Evolutionary conservation across 73 alveolate species (phyloP).

Genomic region (Paramecium sexaurelia): DNA sequence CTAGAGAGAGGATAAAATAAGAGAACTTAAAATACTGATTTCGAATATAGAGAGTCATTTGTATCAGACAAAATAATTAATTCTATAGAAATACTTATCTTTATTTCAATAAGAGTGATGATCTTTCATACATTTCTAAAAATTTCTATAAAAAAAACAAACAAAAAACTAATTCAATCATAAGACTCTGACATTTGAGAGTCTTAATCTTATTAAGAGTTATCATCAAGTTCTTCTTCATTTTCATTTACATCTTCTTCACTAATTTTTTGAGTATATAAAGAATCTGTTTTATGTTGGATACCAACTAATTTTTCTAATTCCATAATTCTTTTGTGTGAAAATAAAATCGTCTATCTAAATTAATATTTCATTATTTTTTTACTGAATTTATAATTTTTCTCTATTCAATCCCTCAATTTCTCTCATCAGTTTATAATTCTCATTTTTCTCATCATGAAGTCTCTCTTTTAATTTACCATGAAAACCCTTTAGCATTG

Average conservation of each 20-base stretch:
- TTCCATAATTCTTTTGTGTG: slow-evolving; percentile 5
- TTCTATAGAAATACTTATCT: slow-evolving; percentile 31
- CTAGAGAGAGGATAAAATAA: not conserved
- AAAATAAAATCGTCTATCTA: slow-evolving; percentile 1
- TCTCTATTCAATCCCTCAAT: slow-evolving; percentile 41
- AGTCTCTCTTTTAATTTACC: slow-evolving; percentile 2
- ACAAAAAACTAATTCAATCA: not conserved
- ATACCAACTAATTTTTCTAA: slow-evolving; percentile 41
- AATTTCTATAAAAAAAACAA: not conserved
- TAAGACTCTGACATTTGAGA: not conserved
- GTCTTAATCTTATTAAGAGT: not conserved
- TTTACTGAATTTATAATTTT: slow-evolving; percentile 28
- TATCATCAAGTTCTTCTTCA: not conserved
- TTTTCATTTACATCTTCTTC: not conserved
- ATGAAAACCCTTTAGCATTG: not conserved
- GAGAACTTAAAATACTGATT: not conserved
- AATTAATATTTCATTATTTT: not conserved
- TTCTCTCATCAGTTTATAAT: not conserved
- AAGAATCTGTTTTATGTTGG: not conserved
- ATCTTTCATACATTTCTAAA: slow-evolving; percentile 15
- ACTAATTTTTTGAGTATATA: not conserved
- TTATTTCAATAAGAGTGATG: slow-evolving; percentile 3
- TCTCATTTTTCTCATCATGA: slow-evolving; percentile 26
- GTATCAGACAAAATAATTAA: not conserved
- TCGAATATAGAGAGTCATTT: not conserved